These are phyloP conservation scores for Psilocybe azurescens DNA, from an alignment of 768 basidiomycete genomes.

Conservation along the genomic window DNA sequence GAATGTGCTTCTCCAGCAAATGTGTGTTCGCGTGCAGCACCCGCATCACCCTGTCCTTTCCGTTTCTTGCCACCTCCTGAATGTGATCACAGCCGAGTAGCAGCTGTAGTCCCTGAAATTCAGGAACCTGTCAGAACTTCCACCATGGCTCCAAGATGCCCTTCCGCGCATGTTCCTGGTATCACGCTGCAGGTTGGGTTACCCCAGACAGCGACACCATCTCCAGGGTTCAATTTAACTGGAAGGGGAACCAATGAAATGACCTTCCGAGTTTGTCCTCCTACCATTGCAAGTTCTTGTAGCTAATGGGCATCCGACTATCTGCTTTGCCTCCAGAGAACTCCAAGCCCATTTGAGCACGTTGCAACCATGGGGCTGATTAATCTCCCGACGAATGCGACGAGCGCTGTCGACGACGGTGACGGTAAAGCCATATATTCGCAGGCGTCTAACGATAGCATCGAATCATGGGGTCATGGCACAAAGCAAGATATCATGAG, in stretches of 20 bases:
- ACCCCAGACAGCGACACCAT: constrained; percentile 1
- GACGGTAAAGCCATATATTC: constrained; percentile 1
- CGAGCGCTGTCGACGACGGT: neutral
- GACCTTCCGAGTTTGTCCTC: neutral
- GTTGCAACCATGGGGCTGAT: neutral
- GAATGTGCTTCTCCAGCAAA: neutral
- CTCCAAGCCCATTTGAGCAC: neutral
- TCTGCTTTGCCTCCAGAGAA: neutral
- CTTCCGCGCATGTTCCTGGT: constrained; percentile 42
- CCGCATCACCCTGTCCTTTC: constrained; percentile 29
- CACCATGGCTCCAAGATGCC: neutral
- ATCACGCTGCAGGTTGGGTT: constrained; percentile 39
- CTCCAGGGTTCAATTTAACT: neutral
- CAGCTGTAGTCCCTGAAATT: neutral
- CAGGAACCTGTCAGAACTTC: neutral
- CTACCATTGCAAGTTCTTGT: neutral
- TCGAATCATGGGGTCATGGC: constrained; percentile 40
- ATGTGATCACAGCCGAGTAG: neutral
- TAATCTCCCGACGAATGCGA: neutral
- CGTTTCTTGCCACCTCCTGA: constrained; percentile 28
- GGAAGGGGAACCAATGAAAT: constrained; percentile 2
- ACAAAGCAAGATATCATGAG: neutral
- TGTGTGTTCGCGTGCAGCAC: neutral
- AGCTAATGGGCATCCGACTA: neutral
- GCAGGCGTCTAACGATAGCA: constrained; percentile 40